A percentile compares a stretch with the other conserved stretches of the same genome.
Conservation (phyloP, 1,284 basidiomycete species). For the Sphaerobolus stellatus region DNA sequence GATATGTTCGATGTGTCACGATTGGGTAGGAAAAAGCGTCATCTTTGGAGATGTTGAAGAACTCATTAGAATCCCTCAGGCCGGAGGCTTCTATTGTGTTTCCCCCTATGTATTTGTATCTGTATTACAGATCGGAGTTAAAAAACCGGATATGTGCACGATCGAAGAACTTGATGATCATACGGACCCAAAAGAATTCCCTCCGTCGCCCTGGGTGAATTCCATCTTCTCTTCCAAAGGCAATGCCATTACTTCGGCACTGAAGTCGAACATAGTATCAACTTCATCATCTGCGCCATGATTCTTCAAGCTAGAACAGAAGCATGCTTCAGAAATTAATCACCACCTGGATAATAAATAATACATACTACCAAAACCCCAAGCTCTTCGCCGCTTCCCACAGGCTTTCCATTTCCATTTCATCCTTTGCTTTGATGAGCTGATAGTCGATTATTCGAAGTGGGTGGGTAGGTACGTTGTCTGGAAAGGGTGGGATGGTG, state of each 20-base stretch:
- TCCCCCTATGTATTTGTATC: background rate
- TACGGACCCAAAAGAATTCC: constrained; percentile 57
- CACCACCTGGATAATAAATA: no score
- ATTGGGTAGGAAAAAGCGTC: constrained; percentile 59
- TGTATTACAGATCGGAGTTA: constrained; percentile 32
- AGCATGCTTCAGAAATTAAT: background rate
- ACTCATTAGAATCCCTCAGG: no score
- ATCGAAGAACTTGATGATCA: no score
- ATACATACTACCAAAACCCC: no score
- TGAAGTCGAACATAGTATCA: constrained; percentile 59
- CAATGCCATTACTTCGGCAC: constrained; percentile 54
- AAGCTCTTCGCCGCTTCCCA: no score
- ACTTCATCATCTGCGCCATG: constrained; percentile 59
- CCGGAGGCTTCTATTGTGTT: no score
- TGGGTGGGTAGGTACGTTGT: constrained; percentile 47
- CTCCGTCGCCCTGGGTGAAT: constrained; percentile 65
- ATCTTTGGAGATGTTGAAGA: constrained; percentile 54
- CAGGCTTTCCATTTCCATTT: constrained; percentile 38
- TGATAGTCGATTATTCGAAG: constrained; percentile 53
- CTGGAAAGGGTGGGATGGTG: constrained; percentile 53
- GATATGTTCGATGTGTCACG: constrained; percentile 53
- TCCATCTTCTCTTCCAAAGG: constrained; percentile 62
- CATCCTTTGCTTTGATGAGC: constrained; percentile 38
- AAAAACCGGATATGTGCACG: no score
- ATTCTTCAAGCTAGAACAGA: constrained; percentile 61